These are phyloP conservation scores for Massariosphaeria phaeospora DNA, from an alignment of 495 filamentous ascomycete genomes.

Conservation along the genomic window DNA sequence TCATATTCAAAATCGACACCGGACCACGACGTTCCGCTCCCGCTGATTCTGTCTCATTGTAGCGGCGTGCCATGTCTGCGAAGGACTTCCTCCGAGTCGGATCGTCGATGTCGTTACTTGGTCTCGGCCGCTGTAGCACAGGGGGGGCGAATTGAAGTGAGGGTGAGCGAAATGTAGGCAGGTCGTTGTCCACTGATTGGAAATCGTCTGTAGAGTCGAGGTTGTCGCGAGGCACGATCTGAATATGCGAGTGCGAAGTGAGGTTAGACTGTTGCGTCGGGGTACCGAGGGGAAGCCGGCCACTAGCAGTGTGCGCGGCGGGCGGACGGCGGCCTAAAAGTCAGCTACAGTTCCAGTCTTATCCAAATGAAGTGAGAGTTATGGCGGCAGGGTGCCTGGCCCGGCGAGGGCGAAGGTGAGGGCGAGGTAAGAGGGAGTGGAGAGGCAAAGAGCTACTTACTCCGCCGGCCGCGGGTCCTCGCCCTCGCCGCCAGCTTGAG, in stretches of 20 bases:
- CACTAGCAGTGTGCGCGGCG: slow-evolving; percentile 17
- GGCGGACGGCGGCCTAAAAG: slow-evolving; percentile 23
- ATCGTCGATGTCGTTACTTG: not conserved
- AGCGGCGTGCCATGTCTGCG: slow-evolving; percentile 31
- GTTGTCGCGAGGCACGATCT: slow-evolving; percentile 19
- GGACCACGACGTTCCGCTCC: slow-evolving; percentile 21
- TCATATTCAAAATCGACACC: too few relatives aligned
- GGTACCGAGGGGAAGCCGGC: slow-evolving; percentile 20
- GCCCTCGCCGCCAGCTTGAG: slow-evolving; percentile 20
- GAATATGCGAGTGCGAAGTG: slow-evolving; percentile 25
- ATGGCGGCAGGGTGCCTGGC: not conserved
- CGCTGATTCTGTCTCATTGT: not conserved
- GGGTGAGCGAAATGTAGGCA: slow-evolving; percentile 20
- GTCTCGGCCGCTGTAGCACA: too few relatives aligned
- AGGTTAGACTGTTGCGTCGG: not conserved
- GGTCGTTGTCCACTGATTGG: slow-evolving; percentile 5
- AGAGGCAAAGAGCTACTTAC: slow-evolving; percentile 29
- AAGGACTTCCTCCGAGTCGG: slow-evolving; percentile 3
- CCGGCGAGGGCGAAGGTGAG: not conserved
- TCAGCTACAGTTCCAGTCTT: not conserved
- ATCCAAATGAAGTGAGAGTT: not conserved
- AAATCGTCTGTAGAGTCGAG: not conserved
- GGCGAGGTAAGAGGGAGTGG: not conserved
- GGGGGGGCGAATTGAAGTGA: slow-evolving; percentile 18
- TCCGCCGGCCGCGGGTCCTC: slow-evolving; percentile 26